phyloP scores from a whole-genome alignment of 257 asterid genomes.

The Coffea canephora region DNA sequence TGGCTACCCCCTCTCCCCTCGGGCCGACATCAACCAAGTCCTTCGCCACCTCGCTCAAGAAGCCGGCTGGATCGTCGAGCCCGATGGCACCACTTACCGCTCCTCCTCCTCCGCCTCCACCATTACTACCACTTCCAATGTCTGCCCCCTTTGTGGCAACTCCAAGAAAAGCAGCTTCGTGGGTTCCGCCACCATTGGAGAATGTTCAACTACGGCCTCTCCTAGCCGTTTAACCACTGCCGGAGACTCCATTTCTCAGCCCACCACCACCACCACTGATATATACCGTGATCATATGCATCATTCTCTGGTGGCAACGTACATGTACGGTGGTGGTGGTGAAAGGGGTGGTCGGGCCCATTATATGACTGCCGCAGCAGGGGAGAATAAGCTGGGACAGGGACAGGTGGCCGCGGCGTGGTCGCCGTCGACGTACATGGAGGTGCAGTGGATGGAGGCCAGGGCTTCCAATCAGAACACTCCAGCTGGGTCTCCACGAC shows the following conservation, averaged over 20 bases:
- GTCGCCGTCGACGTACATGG: neutral
- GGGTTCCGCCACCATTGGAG: slow-evolving; percentile 29
- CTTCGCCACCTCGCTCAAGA: slow-evolving; percentile 55
- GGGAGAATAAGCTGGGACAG: neutral
- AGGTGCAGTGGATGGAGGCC: slow-evolving; percentile 18
- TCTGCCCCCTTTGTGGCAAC: slow-evolving; percentile 37
- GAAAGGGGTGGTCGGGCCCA: slow-evolving; percentile 21
- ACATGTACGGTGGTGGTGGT: slow-evolving; percentile 22
- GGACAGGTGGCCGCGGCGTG: neutral
- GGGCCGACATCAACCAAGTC: slow-evolving; percentile 54
- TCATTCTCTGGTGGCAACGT: slow-evolving; percentile 29
- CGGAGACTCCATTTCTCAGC: slow-evolving; percentile 11
- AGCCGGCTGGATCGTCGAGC: slow-evolving; percentile 46
- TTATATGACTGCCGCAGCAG: neutral
- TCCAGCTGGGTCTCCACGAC: slow-evolving; percentile 31
- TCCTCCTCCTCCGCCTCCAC: slow-evolving; percentile 23
- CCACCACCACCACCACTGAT: slow-evolving; percentile 6
- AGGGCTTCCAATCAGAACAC: slow-evolving; percentile 26
- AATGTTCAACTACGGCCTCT: slow-evolving; percentile 37
- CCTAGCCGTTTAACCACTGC: slow-evolving; percentile 23
- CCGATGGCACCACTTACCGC: slow-evolving; percentile 55
- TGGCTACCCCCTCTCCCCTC: slow-evolving; percentile 55
- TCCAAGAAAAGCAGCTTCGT: slow-evolving; percentile 31
- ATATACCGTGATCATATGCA: neutral
- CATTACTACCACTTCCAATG: neutral